Conservation (phyloP, 2,329 filamentous ascomycete genomes). For the Neopestalotiopsis clavispora region DNA sequence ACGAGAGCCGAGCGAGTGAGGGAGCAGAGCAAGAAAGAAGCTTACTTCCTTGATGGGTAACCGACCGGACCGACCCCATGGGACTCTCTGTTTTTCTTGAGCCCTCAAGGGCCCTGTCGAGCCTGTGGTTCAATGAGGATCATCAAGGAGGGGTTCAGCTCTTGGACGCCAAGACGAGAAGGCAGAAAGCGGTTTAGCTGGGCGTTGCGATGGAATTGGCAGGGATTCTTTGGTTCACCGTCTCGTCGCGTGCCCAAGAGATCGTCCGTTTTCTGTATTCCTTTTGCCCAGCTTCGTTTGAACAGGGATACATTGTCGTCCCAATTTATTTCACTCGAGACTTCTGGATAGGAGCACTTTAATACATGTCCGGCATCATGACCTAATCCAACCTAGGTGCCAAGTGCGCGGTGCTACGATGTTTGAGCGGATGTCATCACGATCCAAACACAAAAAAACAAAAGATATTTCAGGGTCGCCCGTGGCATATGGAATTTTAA, state of each 20-base stretch:
- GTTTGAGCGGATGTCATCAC: too few species aligned
- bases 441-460: neutral
- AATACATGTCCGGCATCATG: too few species aligned
- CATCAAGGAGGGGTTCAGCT: neutral
- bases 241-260: neutral
- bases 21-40: too few species aligned
- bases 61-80: neutral
- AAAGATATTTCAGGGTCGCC: neutral
- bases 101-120: too few species aligned
- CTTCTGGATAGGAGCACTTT: too few species aligned
- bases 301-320: too few species aligned
- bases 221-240: neutral
- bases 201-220: neutral
- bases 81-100: neutral
- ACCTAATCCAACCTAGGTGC: too few species aligned
- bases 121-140: neutral
- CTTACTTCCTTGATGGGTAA: too few species aligned
- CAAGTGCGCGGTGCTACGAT: too few species aligned
- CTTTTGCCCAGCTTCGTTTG: too few species aligned
- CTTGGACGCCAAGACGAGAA: neutral
- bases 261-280: neutral
- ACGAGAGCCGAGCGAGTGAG: too few species aligned
- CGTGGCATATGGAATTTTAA: neutral
- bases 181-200: conserved; percentile 9
- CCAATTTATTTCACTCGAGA: too few species aligned